Base-by-base conservation (phyloP, 371 early-diverging fungal species). In the Cokeromyces recurvatus region DNA sequence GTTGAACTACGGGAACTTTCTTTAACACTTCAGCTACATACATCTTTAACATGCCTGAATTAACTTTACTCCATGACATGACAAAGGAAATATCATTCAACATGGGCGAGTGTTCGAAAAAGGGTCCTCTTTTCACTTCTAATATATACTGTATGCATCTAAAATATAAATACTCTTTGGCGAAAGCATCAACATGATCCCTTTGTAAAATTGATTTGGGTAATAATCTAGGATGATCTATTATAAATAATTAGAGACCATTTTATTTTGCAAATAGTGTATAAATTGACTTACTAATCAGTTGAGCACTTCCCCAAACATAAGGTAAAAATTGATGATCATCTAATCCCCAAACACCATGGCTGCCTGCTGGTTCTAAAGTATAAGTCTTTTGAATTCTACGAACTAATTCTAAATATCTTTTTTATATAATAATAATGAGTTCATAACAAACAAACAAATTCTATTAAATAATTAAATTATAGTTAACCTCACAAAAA, bases 331-430 rank as follows among this genome's bases (percentile, higher is more conserved):
- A 94, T 51, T 97, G 98, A 69, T 93, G 94, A 69, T 99, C 99
- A 66, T 99, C 99, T 34, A 99, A 64, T 2, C 98, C 98, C 98
- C 99, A 99, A 5, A 95, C 95, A 20, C 99, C 99, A 68, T 98
- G 96, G 48, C 90, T 89, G 1, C 99, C 99, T 2, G 99, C 99
- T 3, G 99, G 98, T 59, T 99, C 99, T 24, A 99, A 67, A 54
- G 84, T 85, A 74, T 95, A 99, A n/a, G 78, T 82, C 10, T 59
- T 59, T 56, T 99, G 97, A 24, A 98, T 66, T 25, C 77, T 71
- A 24, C 96, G 79, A 35, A 92, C 89, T 15, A 95, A 54, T 19
- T 79, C 79, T 31, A 98, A 70, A 60, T 99, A 99, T 27, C 84
- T 74, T 22, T 43, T 19, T 43, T 11, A 16, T 3, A 19, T 43